Evolutionary conservation across 2,329 filamentous ascomycete species (phyloP), one percentile per base, ranked within the genome.

Genomic region (Lasiodiplodia sp.): DNA sequence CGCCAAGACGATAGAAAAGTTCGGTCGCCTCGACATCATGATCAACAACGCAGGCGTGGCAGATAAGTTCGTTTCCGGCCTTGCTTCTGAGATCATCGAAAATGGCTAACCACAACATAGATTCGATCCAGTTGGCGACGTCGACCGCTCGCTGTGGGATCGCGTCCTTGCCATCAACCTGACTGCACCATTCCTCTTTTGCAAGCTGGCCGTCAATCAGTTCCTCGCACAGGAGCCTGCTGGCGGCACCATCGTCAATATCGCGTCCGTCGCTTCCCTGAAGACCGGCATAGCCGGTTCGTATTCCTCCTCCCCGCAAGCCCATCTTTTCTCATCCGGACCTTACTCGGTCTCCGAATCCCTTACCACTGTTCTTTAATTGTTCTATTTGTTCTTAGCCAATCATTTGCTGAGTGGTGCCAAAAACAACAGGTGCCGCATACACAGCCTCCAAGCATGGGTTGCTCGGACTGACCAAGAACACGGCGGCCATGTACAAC

Each of bases 11-110:
- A 21, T 67, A 8, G 63, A 66, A n/a, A 67, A 49, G 65, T 86
- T 85, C 70, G 81, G 81, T 34, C 78, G 79, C 14, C 75, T 87
- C 23, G 87, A 89, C 75, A 78, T 88, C 23, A 78, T 89, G 7
- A 76, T 89, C 72, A 88, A 88, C 77, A 87, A 86, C 69, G 86
- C 86, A 11, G 87, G 84, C 25, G 80, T 89, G 66, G 85, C 86
- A 78, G 87, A 89, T 72, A 64, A 64, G 60, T 63, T 18, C n/a
- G 60, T 23, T 23, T 6, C 18, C 16, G 2, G 4, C 16, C 18
- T 18, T n/a, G 40, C 16, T 44, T 7, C 21, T 40, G 7, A 21
- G 12, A 7, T 3, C 11, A 18, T n/a, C 11, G 14, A 11, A 25
- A 21, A 25, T 7, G 18, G 11, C 38, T 49, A 10, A 49, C 40